Evolutionary conservation across 2,329 filamentous ascomycete species (phyloP).

Genomic region (Ophiobolus disseminans): DNA sequence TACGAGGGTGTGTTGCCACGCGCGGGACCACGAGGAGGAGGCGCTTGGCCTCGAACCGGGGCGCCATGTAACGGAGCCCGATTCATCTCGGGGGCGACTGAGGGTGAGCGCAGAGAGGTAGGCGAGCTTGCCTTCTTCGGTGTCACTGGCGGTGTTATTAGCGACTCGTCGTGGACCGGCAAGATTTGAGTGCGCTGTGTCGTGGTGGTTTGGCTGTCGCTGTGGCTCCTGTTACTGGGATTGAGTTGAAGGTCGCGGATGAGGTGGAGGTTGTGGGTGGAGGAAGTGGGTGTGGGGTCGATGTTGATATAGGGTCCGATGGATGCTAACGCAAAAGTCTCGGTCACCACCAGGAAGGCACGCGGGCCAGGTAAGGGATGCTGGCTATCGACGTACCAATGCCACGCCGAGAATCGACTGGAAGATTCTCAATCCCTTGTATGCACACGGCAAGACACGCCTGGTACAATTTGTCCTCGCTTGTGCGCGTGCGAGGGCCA

Average conservation of each 20-base stretch:
- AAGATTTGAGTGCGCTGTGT: neutral
- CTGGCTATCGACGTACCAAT: slow-evolving; percentile 7
- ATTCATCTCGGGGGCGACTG: slow-evolving; percentile 22
- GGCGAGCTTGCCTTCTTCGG: too few relatives aligned
- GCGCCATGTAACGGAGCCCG: slow-evolving; percentile 12
- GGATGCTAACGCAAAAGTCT: slow-evolving; percentile 7
- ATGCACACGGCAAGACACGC: slow-evolving; percentile 25
- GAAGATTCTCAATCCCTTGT: slow-evolving; percentile 21
- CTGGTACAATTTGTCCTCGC: slow-evolving; percentile 20
- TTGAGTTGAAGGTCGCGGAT: too few relatives aligned
- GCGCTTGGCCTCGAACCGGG: slow-evolving; percentile 5
- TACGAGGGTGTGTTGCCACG: neutral
- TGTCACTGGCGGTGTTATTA: too few relatives aligned
- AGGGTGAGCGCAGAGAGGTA: too few relatives aligned
- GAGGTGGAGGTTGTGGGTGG: neutral
- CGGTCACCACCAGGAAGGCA: slow-evolving; percentile 2
- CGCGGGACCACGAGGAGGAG: neutral
- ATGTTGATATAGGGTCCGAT: slow-evolving; percentile 5
- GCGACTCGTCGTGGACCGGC: too few relatives aligned
- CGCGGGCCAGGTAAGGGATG: neutral
- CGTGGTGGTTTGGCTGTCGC: slow-evolving; percentile 12
- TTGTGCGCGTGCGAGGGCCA: slow-evolving; percentile 8
- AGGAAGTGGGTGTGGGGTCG: neutral
- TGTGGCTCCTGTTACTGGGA: too few relatives aligned
- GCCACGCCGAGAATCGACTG: slow-evolving; percentile 7